Evolutionary conservation across 345 rosid species (phyloP).

Genomic region (Eucalyptus shirleyi): DNA sequence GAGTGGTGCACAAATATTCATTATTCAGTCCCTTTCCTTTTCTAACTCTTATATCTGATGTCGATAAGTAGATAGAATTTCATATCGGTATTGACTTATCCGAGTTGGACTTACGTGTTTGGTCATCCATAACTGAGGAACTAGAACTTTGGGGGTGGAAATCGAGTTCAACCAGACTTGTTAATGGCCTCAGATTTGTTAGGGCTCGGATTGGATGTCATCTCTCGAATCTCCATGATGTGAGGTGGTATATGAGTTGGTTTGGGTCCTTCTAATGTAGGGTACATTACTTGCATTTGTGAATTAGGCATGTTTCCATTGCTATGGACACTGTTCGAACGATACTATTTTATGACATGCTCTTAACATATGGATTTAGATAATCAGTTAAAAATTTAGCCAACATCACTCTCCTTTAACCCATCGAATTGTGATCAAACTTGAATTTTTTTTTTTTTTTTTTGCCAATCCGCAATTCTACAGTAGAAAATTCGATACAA

Average conservation of each 20-base stretch:
- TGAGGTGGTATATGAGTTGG: neutral
- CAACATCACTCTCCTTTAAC: neutral
- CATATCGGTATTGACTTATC: too few species aligned
- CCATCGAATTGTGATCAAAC: neutral
- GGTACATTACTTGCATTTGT: neutral
- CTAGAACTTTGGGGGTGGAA: neutral
- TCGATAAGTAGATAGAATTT: neutral
- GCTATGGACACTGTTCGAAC: neutral
- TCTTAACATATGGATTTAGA: neutral
- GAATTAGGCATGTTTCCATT: neutral
- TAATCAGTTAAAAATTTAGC: neutral
- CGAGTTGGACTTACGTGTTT: neutral
- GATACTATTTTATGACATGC: neutral
- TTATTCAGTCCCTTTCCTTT: neutral
- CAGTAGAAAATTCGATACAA: neutral
- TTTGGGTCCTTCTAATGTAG: neutral
- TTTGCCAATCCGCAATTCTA: neutral
- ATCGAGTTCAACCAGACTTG: fast-evolving
- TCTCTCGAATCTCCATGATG: neutral
- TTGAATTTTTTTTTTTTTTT: neutral
- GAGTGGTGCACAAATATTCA: neutral
- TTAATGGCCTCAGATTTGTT: neutral
- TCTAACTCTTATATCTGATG: neutral
- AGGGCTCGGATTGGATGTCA: neutral
- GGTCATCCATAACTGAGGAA: neutral